Percentiles rank a stretch among this genome's conserved stretches.
phyloP scores from a whole-genome alignment of 169 alveolate species.

The Cryptosporidium parvum region DNA sequence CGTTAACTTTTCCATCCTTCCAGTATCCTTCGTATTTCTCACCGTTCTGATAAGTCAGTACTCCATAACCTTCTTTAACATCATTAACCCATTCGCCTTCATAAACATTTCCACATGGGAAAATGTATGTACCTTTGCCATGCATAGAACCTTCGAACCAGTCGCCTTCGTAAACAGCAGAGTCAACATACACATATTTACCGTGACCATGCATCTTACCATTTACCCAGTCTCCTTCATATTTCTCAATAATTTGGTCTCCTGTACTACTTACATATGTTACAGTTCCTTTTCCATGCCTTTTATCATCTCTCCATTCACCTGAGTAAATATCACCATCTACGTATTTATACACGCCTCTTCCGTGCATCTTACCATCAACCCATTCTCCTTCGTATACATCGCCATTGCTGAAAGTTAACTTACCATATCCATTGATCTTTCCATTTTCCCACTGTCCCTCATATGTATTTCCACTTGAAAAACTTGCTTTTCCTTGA shows the following conservation, averaged over 20 bases:
- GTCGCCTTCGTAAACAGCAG: slow-evolving; percentile 95
- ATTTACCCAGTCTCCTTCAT: slow-evolving; percentile 94
- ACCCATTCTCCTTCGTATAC: slow-evolving; percentile 96
- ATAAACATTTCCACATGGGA: slow-evolving; percentile 91
- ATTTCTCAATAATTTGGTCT: slow-evolving; percentile 85
- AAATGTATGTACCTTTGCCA: slow-evolving; percentile 92
- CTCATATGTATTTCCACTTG: slow-evolving; percentile 89
- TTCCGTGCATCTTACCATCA: slow-evolving; percentile 95
- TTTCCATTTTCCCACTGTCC: slow-evolving; percentile 94
- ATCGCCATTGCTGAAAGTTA: slow-evolving; percentile 93
- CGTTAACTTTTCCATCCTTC: slow-evolving; percentile 93
- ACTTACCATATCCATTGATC: slow-evolving; percentile 91
- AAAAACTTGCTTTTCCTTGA: slow-evolving; percentile 91
- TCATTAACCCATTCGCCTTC: slow-evolving; percentile 96
- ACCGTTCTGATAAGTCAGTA: slow-evolving; percentile 89
- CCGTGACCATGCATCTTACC: slow-evolving; percentile 95
- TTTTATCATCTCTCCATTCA: slow-evolving; percentile 93
- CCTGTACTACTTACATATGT: slow-evolving; percentile 84
- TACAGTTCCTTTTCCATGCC: slow-evolving; percentile 94
- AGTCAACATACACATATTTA: slow-evolving; percentile 91
- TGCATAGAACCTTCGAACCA: slow-evolving; percentile 96
- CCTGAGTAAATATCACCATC: slow-evolving; percentile 96
- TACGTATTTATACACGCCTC: slow-evolving; percentile 91
- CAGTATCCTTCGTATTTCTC: slow-evolving; percentile 94
- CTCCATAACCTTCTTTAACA: slow-evolving; percentile 93